Conservation (phyloP, 2,329 filamentous ascomycete genomes). For the Triangularia setosa region DNA sequence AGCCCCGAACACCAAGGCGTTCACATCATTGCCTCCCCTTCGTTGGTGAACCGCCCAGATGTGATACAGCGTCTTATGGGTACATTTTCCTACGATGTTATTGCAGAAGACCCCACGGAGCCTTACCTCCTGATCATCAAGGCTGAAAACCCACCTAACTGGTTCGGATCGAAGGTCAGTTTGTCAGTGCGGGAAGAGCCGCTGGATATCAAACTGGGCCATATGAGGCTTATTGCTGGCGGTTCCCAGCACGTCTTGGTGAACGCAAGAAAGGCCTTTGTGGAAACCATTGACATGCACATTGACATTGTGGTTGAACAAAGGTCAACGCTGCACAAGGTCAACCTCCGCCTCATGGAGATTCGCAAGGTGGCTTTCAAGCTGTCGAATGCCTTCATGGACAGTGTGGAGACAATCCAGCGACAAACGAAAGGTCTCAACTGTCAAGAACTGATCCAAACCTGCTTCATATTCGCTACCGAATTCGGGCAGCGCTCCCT, state of each 20-base stretch:
- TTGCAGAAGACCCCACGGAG: slow-evolving; percentile 68
- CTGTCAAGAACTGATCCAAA: slow-evolving; percentile 94
- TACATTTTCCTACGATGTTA: slow-evolving; percentile 54
- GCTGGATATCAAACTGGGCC: slow-evolving; percentile 80
- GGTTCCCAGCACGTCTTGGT: slow-evolving; percentile 75
- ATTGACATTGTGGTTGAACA: slow-evolving; percentile 89
- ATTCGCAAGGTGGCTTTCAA: slow-evolving; percentile 96
- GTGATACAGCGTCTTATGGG: slow-evolving; percentile 85
- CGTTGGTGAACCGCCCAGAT: slow-evolving; percentile 67
- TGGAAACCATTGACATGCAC: slow-evolving; percentile 75
- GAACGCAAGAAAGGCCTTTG: slow-evolving; percentile 73
- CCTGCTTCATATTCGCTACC: slow-evolving; percentile 97
- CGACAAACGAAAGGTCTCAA: slow-evolving; percentile 78
- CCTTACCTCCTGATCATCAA: slow-evolving; percentile 83
- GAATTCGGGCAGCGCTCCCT: slow-evolving; percentile 95
- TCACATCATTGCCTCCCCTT: slow-evolving; percentile 80
- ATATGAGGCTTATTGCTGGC: slow-evolving; percentile 83
- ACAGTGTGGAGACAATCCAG: slow-evolving; percentile 90
- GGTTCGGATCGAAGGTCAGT: slow-evolving; percentile 74
- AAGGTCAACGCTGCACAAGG: slow-evolving; percentile 86
- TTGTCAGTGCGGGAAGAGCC: slow-evolving; percentile 71
- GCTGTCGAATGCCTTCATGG: slow-evolving; percentile 96
- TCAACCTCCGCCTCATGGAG: slow-evolving; percentile 85
- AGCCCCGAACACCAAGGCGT: slow-evolving; percentile 69
- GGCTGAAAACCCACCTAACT: slow-evolving; percentile 72